phyloP scores from a whole-genome alignment of 805 yeast genomes.

The Candida multigemmis region DNA sequence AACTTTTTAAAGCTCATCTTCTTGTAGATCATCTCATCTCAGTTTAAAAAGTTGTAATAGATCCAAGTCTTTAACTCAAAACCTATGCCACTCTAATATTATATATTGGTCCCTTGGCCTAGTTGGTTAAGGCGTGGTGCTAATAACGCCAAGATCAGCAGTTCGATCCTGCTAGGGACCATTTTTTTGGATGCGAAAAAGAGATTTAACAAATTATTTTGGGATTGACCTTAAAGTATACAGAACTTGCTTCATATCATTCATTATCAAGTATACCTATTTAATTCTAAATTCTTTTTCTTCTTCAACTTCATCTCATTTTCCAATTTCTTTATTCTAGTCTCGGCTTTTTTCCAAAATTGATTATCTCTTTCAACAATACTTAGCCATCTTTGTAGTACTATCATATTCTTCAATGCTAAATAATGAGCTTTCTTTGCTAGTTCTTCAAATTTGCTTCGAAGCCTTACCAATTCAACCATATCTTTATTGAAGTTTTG shows the following conservation, averaged over 20 bases:
- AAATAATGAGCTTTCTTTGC: slow-evolving; percentile 11
- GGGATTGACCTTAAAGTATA: too few relatives aligned
- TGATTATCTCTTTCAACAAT: slow-evolving; percentile 13
- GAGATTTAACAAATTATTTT: too few relatives aligned
- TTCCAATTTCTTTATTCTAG: slow-evolving; percentile 5
- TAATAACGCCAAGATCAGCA: slow-evolving; percentile 63
- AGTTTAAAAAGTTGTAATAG: too few relatives aligned
- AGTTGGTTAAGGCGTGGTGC: slow-evolving; percentile 48
- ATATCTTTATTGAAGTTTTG: slow-evolving; percentile 8
- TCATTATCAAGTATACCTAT: too few relatives aligned
- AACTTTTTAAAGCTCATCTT: too few relatives aligned
- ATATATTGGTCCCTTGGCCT: slow-evolving; percentile 48
- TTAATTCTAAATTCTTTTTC: too few relatives aligned
- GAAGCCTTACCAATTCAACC: slow-evolving; percentile 3
- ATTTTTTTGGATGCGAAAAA: too few relatives aligned
- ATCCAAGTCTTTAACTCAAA: too few relatives aligned
- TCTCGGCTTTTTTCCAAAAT: slow-evolving; percentile 18
- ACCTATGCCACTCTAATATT: too few relatives aligned
- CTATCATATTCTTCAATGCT: slow-evolving; percentile 18
- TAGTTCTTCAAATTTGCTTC: slow-evolving; percentile 7
- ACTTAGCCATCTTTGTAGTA: slow-evolving; percentile 16
- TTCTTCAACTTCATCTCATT: slow-evolving; percentile 3
- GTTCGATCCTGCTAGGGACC: slow-evolving; percentile 88
- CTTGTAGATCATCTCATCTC: too few relatives aligned
- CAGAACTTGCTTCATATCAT: too few relatives aligned